Percentiles rank a stretch among this genome's conserved stretches.
These are phyloP conservation scores for Nemania bipapillata DNA, from an alignment of 2,329 filamentous ascomycete genomes.

Conservation along the genomic window DNA sequence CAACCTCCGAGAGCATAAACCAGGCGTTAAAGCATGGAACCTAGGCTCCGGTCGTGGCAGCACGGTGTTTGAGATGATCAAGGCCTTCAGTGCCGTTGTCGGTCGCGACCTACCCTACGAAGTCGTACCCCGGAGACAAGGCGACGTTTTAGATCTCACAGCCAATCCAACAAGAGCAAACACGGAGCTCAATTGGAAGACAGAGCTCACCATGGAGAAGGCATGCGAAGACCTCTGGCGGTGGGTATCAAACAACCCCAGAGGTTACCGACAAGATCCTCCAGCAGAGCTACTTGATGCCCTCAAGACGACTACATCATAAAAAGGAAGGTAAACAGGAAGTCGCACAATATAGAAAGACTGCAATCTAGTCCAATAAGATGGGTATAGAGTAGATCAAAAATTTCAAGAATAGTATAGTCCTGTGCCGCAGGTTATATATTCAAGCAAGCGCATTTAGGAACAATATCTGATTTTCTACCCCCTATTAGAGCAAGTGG, in stretches of 20 bases:
- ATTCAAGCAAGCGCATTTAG: slow-evolving; percentile 9
- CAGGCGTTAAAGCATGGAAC: slow-evolving; percentile 96
- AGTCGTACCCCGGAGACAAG: slow-evolving; percentile 81
- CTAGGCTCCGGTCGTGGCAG: slow-evolving; percentile 92
- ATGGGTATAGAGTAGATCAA: slow-evolving; percentile 20
- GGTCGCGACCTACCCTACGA: slow-evolving; percentile 88
- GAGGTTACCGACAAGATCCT: slow-evolving; percentile 92
- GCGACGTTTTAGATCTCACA: slow-evolving; percentile 94
- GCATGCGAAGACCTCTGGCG: slow-evolving; percentile 94
- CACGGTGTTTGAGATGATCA: slow-evolving; percentile 97
- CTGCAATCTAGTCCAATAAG: slow-evolving; percentile 22
- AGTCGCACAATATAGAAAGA: not conserved
- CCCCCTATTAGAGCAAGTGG: not conserved
- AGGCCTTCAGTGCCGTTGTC: slow-evolving; percentile 88
- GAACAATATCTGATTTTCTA: not conserved
- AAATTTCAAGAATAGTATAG: slow-evolving; percentile 2
- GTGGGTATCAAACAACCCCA: slow-evolving; percentile 96
- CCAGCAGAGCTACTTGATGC: slow-evolving; percentile 80
- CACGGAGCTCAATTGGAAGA: slow-evolving; percentile 90
- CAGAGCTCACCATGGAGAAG: slow-evolving; percentile 87
- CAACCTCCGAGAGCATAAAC: slow-evolving; percentile 83
- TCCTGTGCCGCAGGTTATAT: slow-evolving; percentile 6
- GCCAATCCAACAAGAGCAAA: slow-evolving; percentile 90
- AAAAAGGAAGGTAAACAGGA: slow-evolving; percentile 16
- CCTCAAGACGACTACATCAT: slow-evolving; percentile 58